Evolutionary conservation across 495 filamentous ascomycete species (phyloP).

Genomic region (Podospora didyma): DNA sequence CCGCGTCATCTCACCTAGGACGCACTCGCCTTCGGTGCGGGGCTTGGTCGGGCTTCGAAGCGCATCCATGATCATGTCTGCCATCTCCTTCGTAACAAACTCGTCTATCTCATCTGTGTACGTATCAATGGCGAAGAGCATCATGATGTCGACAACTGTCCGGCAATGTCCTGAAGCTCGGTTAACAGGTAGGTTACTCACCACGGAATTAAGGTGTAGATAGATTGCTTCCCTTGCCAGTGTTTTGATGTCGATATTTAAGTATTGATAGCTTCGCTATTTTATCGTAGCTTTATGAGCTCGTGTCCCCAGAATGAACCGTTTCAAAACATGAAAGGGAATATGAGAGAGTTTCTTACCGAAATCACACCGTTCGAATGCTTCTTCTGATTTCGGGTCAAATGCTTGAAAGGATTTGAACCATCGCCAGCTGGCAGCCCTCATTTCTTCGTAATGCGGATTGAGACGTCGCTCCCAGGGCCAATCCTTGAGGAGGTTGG

Average conservation of each 20-base stretch:
- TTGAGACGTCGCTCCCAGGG: neutral
- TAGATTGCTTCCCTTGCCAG: neutral
- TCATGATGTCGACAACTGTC: constrained; percentile 5
- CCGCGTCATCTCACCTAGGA: neutral
- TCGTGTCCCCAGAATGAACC: no score
- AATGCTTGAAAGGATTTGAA: neutral
- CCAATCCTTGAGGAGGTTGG: neutral
- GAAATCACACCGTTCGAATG: neutral
- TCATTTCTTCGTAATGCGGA: neutral
- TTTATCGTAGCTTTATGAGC: no score
- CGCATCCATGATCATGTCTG: constrained; percentile 6
- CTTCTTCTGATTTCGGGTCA: neutral
- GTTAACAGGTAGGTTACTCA: neutral
- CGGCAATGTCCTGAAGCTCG: neutral
- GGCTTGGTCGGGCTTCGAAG: constrained; percentile 1
- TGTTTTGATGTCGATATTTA: neutral
- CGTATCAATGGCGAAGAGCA: constrained; percentile 11
- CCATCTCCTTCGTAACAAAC: neutral
- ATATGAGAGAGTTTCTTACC: neutral
- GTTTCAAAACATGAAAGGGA: neutral
- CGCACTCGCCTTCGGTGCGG: neutral
- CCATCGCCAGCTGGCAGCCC: neutral
- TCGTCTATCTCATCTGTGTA: constrained; percentile 9
- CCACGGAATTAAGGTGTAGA: no score
- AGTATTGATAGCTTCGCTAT: neutral